Conservation (phyloP, 2,329 filamentous ascomycete genomes). For the Bisporella sp. region DNA sequence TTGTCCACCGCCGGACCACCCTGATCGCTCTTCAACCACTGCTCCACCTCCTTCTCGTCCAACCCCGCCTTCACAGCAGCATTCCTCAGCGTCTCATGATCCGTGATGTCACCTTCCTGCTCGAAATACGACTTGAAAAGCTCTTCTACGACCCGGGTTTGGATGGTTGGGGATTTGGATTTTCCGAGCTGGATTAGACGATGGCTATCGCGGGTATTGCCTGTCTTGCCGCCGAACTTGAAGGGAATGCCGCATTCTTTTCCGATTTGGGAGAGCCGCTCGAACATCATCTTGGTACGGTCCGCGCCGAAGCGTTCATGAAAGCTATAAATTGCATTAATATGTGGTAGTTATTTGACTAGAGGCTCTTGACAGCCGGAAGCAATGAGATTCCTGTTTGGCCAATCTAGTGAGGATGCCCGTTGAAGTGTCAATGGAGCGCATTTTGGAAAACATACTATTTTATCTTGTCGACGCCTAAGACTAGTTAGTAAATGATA, state of each 20-base stretch:
- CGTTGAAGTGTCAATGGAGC: no score
- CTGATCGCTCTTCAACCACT: slow-evolving; percentile 45
- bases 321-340: no score
- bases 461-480: no score
- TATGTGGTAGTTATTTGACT: no score
- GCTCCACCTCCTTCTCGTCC: slow-evolving; percentile 42
- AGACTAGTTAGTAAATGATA: no score
- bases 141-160: slow-evolving; percentile 54
- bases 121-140: slow-evolving; percentile 64
- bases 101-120: slow-evolving; percentile 56
- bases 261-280: slow-evolving; percentile 51
- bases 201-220: slow-evolving; percentile 75
- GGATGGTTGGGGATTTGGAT: slow-evolving; percentile 41
- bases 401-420: no score
- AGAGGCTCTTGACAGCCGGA: no score
- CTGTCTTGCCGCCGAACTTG: slow-evolving; percentile 61
- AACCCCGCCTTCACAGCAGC: slow-evolving; percentile 49
- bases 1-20: slow-evolving; percentile 40
- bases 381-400: no score
- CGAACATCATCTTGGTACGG: slow-evolving; percentile 48
- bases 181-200: slow-evolving; percentile 65
- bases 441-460: no score
- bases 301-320: no score
- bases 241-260: slow-evolving; percentile 65
- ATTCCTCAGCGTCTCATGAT: slow-evolving; percentile 41